Percentiles rank a stretch among this genome's conserved stretches.
phyloP scores from a whole-genome alignment of 129 eudicot genomes.

The Logfia minima region DNA sequence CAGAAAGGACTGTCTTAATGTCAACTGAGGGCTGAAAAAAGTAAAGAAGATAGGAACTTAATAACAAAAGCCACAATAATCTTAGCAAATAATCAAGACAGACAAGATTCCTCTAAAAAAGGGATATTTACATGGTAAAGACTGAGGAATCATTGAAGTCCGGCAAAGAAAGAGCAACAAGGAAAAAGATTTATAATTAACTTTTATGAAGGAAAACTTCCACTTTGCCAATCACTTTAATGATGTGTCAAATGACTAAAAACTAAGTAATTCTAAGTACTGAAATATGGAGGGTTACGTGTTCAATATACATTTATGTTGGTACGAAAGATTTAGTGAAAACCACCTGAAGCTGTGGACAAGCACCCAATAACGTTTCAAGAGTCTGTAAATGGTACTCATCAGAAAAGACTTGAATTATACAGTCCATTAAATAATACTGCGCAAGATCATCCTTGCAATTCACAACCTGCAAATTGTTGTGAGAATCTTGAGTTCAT shows the following conservation, averaged over 20 bases:
- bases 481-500: constrained; percentile 17
- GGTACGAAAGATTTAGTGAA: neutral
- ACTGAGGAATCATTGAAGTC: neutral
- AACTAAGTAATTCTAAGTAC: constrained; percentile 9
- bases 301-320: neutral
- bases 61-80: constrained; percentile 18
- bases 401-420: constrained; percentile 95
- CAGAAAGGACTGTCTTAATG: constrained; percentile 86
- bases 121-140: neutral
- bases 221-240: neutral
- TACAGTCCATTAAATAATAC: constrained; percentile 92
- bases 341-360: constrained; percentile 97
- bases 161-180: neutral
- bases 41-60: constrained; percentile 5
- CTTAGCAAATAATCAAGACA: constrained; percentile 8
- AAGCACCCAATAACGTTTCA: constrained; percentile 82
- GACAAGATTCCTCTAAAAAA: neutral
- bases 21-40: constrained; percentile 77
- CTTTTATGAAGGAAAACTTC: neutral
- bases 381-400: constrained; percentile 96
- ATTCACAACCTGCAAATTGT: constrained; percentile 76
- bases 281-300: constrained; percentile 10
- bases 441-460: constrained; percentile 98
- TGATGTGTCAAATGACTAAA: neutral
- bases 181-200: neutral